A percentile compares a stretch with the other conserved stretches of the same genome.
Conservation (phyloP, 306 rosid species). For the Gillenia trifoliata region DNA sequence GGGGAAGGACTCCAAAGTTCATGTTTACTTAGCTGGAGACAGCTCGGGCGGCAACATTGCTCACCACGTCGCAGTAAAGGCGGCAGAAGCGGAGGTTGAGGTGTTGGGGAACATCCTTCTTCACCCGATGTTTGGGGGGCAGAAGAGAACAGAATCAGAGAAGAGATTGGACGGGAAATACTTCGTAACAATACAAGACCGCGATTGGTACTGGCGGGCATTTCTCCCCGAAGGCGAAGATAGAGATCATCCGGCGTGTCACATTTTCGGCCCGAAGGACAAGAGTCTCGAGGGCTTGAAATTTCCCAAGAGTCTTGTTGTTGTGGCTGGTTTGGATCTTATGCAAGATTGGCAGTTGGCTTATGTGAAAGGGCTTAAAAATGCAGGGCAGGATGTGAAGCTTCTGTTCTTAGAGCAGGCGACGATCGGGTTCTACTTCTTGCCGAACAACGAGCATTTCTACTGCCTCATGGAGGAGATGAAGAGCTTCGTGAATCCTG, state of each 20-base stretch:
- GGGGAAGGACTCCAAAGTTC: slow-evolving; percentile 69
- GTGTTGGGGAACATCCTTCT: slow-evolving; percentile 79
- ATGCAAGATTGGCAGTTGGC: slow-evolving; percentile 87
- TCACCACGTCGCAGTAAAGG: slow-evolving; percentile 69
- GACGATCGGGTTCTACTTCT: slow-evolving; percentile 91
- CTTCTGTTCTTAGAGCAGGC: slow-evolving; percentile 68
- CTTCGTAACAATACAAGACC: slow-evolving; percentile 74
- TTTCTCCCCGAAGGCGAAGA: slow-evolving; percentile 80
- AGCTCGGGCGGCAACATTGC: slow-evolving; percentile 88
- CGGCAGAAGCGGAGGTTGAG: slow-evolving; percentile 61
- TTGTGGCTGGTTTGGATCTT: slow-evolving; percentile 89
- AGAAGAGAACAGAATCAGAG: slow-evolving; percentile 60
- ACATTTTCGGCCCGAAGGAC: slow-evolving; percentile 69
- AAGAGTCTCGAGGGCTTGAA: slow-evolving; percentile 45
- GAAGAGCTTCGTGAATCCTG: slow-evolving; percentile 50
- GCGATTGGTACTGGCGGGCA: slow-evolving; percentile 97
- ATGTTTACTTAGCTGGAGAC: slow-evolving; percentile 78
- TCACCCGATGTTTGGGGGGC: slow-evolving; percentile 85
- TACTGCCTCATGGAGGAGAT: slow-evolving; percentile 72
- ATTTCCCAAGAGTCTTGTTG: slow-evolving; percentile 75
- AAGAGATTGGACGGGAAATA: slow-evolving; percentile 68
- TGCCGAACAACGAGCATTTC: slow-evolving; percentile 82
- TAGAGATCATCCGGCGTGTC: slow-evolving; percentile 84
- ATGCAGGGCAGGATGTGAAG: slow-evolving; percentile 50
- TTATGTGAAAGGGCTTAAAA: slow-evolving; percentile 65